Evolutionary conservation across 208 protist species (phyloP).

Genomic region (Leishmania lainsoni): DNA sequence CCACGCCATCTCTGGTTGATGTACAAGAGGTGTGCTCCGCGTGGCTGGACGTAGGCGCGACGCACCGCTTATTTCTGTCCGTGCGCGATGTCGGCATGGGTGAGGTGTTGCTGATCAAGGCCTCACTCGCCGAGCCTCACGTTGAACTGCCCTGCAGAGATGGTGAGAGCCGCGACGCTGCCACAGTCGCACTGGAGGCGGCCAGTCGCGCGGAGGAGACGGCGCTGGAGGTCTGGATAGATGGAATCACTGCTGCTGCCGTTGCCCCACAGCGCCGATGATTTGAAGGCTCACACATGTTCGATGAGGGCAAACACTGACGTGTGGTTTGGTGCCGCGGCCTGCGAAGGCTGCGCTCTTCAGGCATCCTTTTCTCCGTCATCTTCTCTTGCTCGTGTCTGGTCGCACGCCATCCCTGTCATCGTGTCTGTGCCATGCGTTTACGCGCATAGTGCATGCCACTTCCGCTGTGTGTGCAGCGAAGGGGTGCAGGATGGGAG

Average conservation of each 20-base stretch:
- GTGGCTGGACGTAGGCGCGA: constrained; percentile 52
- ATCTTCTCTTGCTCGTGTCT: neutral
- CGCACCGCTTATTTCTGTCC: constrained; percentile 33
- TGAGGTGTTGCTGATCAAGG: constrained; percentile 60
- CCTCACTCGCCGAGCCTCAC: constrained; percentile 25
- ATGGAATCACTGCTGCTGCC: constrained; percentile 24
- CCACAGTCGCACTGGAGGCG: neutral
- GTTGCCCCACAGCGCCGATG: constrained; percentile 4
- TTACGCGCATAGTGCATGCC: neutral
- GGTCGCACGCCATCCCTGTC: neutral
- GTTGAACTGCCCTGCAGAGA: constrained; percentile 13
- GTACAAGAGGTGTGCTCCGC: constrained; percentile 42
- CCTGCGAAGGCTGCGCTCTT: neutral
- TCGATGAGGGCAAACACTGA: neutral
- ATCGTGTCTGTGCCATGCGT: neutral
- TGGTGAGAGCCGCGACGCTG: neutral
- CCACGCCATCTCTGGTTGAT: neutral
- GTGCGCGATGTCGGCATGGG: constrained; percentile 60
- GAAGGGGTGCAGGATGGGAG: neutral
- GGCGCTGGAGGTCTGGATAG: constrained; percentile 42
- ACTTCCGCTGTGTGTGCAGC: neutral
- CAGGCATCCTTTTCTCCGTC: no score
- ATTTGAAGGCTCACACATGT: neutral
- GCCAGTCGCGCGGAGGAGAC: constrained; percentile 21
- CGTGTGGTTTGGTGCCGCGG: neutral